Evolutionary conservation across 164 flowering plant species (phyloP).

Genomic region (Stephania yunnanensis): DNA sequence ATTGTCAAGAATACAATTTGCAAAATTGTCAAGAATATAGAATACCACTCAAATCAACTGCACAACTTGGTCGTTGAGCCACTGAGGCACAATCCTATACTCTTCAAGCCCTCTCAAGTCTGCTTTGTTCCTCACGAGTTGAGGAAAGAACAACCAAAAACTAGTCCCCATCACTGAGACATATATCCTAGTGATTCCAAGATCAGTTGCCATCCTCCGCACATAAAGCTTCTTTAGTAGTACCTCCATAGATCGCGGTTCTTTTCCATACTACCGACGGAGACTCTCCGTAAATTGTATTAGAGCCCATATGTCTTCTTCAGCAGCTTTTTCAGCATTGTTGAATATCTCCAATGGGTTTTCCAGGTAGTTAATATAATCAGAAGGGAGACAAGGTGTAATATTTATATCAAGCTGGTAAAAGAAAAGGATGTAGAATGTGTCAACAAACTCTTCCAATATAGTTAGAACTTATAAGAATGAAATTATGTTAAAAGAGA

Average conservation of each 20-base stretch:
- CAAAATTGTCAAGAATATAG: too few relatives aligned
- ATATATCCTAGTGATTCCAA: constrained; percentile 78
- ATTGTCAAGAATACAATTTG: too few relatives aligned
- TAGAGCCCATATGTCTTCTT: constrained; percentile 67
- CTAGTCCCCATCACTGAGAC: too few relatives aligned
- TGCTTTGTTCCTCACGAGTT: too few relatives aligned
- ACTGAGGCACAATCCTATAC: too few relatives aligned
- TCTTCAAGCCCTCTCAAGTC: too few relatives aligned
- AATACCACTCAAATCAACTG: too few relatives aligned
- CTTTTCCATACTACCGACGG: constrained; percentile 87
- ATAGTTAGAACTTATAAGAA: neutral
- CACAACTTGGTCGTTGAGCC: too few relatives aligned
- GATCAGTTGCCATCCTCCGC: constrained; percentile 94
- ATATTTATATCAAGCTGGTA: constrained; percentile 78
- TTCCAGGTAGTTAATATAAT: constrained; percentile 84
- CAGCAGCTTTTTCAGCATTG: constrained; percentile 87
- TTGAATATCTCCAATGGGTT: constrained; percentile 73
- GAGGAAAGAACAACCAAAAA: too few relatives aligned
- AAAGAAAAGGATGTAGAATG: constrained; percentile 4
- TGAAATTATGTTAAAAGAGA: neutral
- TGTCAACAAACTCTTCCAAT: constrained; percentile 4
- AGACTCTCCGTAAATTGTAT: constrained; percentile 83
- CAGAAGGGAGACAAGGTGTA: constrained; percentile 79
- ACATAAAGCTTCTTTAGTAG: constrained; percentile 85
- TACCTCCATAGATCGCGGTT: constrained; percentile 89